Base-by-base conservation (phyloP, 768 basidiomycete species). In the Hebeloma cylindrosporum region DNA sequence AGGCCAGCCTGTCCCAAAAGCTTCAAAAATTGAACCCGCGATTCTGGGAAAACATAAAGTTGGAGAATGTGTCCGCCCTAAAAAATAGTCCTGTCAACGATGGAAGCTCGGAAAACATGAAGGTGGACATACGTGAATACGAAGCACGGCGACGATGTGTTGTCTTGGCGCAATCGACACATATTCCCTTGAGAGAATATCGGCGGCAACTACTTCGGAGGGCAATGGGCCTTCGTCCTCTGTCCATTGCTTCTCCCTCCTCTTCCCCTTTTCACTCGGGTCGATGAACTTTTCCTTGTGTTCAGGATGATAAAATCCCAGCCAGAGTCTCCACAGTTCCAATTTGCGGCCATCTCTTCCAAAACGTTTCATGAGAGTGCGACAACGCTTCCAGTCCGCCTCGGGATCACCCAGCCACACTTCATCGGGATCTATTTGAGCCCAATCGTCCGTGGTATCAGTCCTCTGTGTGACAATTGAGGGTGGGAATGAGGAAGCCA, bases 311-410 rank as follows among this genome's bases (percentile, higher is more conserved):
- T 68, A 58, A 29, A 72, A 65, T 1, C 67, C 74, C 10, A 92
- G 72, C 89, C 90, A 92, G 27, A 67, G 57, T 45, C 68, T 71
- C 89, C 90, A 92, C 8, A 88, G 59, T 43, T 91, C 89, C 11
- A 92, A 69, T 60, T 80, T 88, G 45, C 76, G 74, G 5, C 90
- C 88, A 53, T 92, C 89, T 35, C 76, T 69, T 21, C 73, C 77
- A 25, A 82, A 68, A 0, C 57, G 60, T 52, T 66, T 73, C 72
- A 89, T 73, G 26, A 82, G 60, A 10, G 56, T 46, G 40, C 67
- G 77, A 53, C 79, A 80, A 36, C 78, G 67, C 3, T 69, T 62
- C 86, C 87, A 90, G 48, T 88, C 80, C 4, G 63, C 70, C 23
- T 77, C 69, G 0, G 52, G 38, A 37, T 71, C 70, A 39, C 74